Evolutionary conservation across 345 rosid genomes (phyloP), one percentile per base, ranked within the genome.

Genomic region (Aquilaria yunnanensis): DNA sequence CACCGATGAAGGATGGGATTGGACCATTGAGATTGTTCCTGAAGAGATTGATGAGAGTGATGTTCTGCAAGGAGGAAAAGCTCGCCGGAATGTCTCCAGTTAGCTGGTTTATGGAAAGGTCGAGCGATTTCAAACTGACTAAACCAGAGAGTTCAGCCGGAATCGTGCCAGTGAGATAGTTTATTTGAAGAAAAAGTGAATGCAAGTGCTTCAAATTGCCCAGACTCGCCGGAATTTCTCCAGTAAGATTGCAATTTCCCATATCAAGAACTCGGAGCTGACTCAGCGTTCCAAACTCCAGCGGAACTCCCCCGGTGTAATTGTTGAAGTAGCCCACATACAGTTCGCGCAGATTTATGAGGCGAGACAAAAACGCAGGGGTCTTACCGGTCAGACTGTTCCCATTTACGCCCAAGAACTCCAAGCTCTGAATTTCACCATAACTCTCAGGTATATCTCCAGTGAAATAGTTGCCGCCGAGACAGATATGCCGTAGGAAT

Each of bases 401-500:
- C 14, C 87, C 96, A 59, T 78, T 85, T 31, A 93, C 66, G 6
- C 92, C 94, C 0, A 93, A 70, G 63, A 41, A 84, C 65, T 85
- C 94, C 75, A 93, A 76, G 75, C 79, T 85, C 60, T 69, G 66
- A 45, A 89, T 79, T 51, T 85, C 90, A 13, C 88, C 79, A 64
- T 84, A 93, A 8, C 76, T 74, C 68, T 84, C 86, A 2, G 97
- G 98, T 47, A 90, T 84, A 61, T 65, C 73, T 12, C 98, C 97
- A 47, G 57, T 59, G 80, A 93, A 85, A 72, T 52, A 90, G 73
- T 93, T 93, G 6, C 98, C 98, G 4, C 86, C 97, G 4, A 90
- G 72, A 59, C 48, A 63, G 31, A 89, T 83, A 51, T 78, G 72
- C 75, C 71, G 83, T 1, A 93, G 85, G 51, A 81, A 81, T 74